These are phyloP conservation scores for Clarireedia homoeocarpa DNA, from an alignment of 2,329 filamentous ascomycete genomes.

Conservation along the genomic window DNA sequence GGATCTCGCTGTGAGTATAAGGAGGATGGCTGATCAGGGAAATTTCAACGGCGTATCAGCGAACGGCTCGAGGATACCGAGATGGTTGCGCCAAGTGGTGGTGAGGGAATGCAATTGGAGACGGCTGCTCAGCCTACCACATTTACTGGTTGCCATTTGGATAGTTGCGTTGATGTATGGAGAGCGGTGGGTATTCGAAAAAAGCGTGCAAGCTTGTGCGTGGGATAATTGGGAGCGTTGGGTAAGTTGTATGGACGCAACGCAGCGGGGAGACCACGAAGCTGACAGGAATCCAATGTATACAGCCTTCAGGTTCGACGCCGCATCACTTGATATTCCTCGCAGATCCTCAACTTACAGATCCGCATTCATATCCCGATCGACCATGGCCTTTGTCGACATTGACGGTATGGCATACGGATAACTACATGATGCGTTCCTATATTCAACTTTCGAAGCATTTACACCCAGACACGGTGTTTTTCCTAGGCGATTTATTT, in stretches of 20 bases:
- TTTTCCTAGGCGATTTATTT: slow-evolving; percentile 92
- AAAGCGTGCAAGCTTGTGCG: slow-evolving; percentile 61
- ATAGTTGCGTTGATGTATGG: slow-evolving; percentile 72
- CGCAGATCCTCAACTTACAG: slow-evolving; percentile 66
- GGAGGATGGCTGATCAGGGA: slow-evolving; percentile 18
- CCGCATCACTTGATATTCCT: slow-evolving; percentile 69
- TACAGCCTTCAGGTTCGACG: slow-evolving; percentile 64
- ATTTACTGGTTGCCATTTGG: slow-evolving; percentile 67
- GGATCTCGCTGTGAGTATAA: slow-evolving; percentile 19
- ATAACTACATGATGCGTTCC: slow-evolving; percentile 79
- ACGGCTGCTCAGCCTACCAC: slow-evolving; percentile 54
- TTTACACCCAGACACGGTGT: slow-evolving; percentile 75
- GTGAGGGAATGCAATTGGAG: slow-evolving; percentile 39
- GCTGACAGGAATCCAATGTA: slow-evolving; percentile 12
- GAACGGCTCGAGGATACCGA: slow-evolving; percentile 10
- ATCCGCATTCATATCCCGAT: slow-evolving; percentile 67
- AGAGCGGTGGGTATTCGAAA: slow-evolving; percentile 70
- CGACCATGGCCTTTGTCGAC: slow-evolving; percentile 63
- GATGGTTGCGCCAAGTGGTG: slow-evolving; percentile 12
- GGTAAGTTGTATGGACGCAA: slow-evolving; percentile 45
- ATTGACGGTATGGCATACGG: slow-evolving; percentile 65
- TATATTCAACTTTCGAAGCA: slow-evolving; percentile 70
- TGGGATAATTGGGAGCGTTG: slow-evolving; percentile 92
- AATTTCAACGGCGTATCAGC: slow-evolving; percentile 13
- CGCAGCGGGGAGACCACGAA: slow-evolving; percentile 6